Evolutionary conservation across 169 alveolate genomes (phyloP).

Genomic region (Plasmodium vivax): DNA sequence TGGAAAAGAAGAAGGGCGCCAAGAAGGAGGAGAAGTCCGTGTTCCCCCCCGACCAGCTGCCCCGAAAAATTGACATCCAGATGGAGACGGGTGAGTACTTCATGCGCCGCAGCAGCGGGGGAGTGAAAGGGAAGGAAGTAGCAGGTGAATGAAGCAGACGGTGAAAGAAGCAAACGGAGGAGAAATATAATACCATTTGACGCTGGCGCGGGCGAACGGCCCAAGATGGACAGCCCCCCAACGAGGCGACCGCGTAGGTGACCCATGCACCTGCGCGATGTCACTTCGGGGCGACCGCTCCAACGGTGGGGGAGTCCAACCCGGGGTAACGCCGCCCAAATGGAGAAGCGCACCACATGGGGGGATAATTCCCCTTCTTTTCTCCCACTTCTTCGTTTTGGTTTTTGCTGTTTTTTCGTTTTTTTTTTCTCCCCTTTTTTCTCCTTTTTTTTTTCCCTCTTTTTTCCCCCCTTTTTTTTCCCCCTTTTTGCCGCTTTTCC

Average conservation of each 20-base stretch:
- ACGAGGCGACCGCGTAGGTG: neutral
- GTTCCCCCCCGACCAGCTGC: constrained; percentile 82
- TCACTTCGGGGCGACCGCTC: neutral
- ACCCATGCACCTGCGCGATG: neutral
- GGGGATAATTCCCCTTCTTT: too few relatives aligned
- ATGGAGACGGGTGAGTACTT: constrained; percentile 98
- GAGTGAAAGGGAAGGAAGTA: too few relatives aligned
- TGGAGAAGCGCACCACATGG: neutral
- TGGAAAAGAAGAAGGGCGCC: constrained; percentile 27
- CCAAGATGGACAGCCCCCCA: neutral
- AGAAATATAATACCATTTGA: neutral
- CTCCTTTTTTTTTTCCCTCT: neutral
- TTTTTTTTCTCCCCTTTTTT: too few relatives aligned
- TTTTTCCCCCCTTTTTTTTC: neutral
- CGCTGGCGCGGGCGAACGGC: neutral
- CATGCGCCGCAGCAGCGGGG: neutral
- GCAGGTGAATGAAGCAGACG: neutral
- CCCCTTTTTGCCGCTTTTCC: neutral
- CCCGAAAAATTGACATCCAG: constrained; percentile 97
- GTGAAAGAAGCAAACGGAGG: neutral
- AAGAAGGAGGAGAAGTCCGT: constrained; percentile 31
- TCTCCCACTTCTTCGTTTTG: too few relatives aligned
- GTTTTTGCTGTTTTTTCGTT: too few relatives aligned
- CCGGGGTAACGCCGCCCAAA: neutral
- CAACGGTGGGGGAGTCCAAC: neutral